Evolutionary conservation across 169 alveolate species (phyloP), one percentile per base, ranked within the genome.

Genomic region (Eimeria acervulina): DNA sequence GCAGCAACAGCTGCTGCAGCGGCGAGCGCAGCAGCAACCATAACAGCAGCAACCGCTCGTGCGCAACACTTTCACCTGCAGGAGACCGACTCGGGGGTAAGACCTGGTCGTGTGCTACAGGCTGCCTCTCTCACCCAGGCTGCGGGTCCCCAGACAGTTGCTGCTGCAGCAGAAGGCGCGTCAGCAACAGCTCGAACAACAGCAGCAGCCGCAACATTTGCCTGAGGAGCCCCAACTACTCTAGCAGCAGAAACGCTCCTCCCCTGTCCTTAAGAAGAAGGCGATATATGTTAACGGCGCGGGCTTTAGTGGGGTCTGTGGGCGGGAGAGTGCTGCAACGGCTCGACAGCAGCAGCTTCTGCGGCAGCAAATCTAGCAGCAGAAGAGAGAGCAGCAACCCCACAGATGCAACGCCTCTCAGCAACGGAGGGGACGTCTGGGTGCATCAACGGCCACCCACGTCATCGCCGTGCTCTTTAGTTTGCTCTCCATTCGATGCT

Each of bases 321-420:
- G 23, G 72, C 90, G 81, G 81, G 44, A 31, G 38, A 1, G 31
- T 70, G 44, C 44, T 31, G 44, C 81, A 44, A 26, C 44, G 90
- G 10, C 17, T 5, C 40, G 55, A 63, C 72, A 81, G 90, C 70
- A 81, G 90, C 70, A 81, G 68, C 68, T 21, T n/a, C 68, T 59
- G 68, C 68, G 19, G 68, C 68, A 59, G 68, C 68, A 59, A 59
- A 63, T 2, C 55, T 15, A 42, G 90, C 66, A 81, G 90, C 90
- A 81, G 90, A 72, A 81, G 87, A 76, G 59, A 38, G 33, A 76
- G 87, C 87, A 76, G 87, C 87, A 42, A 15, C 36, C 52, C 87
- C 26, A 36, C 47, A 42, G 87, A 76, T 38, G n/a, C 47, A 31
- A 28, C 87, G 7, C 87, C 4, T 15, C 38, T 42, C 13, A 33